Evolutionary conservation across 2,329 filamentous ascomycete genomes (phyloP).

Genomic region (Nemania diffusa): DNA sequence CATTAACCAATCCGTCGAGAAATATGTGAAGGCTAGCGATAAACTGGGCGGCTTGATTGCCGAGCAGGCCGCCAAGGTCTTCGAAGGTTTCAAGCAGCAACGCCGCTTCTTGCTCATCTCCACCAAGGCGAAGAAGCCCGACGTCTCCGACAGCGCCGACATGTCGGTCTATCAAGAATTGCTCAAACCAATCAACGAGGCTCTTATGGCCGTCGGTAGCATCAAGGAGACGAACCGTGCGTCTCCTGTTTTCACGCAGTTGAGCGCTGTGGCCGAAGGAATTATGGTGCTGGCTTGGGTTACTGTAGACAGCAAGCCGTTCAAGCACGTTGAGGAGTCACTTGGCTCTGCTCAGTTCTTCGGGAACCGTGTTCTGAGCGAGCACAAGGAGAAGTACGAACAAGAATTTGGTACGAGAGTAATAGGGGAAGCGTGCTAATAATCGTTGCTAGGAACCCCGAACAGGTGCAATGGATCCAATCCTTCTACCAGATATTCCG

Average conservation of each 20-base stretch:
- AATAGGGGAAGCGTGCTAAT: conserved; percentile 32
- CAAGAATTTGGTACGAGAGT: background rate
- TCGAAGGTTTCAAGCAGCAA: conserved; percentile 81
- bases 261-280: conserved; percentile 89
- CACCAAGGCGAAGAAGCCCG: conserved; percentile 92
- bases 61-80: conserved; percentile 73
- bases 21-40: conserved; percentile 81
- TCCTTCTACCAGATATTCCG: conserved; percentile 93
- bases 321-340: conserved; percentile 85
- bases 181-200: conserved; percentile 86
- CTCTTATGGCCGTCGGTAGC: conserved; percentile 80
- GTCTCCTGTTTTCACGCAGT: conserved; percentile 79
- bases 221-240: conserved; percentile 85
- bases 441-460: conserved; percentile 62
- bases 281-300: conserved; percentile 93
- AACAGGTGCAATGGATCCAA: conserved; percentile 88
- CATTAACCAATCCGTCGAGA: conserved; percentile 76
- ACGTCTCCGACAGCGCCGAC: conserved; percentile 65
- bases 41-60: conserved; percentile 81
- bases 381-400: conserved; percentile 76
- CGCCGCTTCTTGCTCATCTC: conserved; percentile 88
- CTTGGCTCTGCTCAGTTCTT: conserved; percentile 90
- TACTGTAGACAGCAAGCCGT: conserved; percentile 82
- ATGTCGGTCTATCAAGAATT: conserved; percentile 77
- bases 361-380: conserved; percentile 92